phyloP scores from a whole-genome alignment of 805 yeast species.

The Blastobotrys americana region DNA sequence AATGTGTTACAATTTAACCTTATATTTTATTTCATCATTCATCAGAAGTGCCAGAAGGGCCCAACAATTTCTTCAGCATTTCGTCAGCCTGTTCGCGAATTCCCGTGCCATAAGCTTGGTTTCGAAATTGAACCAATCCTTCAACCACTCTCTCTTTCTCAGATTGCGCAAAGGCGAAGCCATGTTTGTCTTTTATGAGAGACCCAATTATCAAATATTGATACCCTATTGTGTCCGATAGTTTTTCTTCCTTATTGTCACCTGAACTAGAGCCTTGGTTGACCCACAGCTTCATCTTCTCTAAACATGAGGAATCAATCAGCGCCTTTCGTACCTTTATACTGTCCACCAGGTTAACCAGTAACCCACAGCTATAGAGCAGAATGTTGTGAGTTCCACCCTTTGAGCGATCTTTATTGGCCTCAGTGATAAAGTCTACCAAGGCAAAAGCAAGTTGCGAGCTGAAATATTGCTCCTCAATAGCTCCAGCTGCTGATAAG shows the following conservation, averaged over 20 bases:
- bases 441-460: not conserved
- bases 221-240: not conserved
- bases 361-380: conserved; percentile 1
- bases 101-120: not conserved
- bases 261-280: no score
- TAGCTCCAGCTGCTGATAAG: not conserved
- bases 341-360: not conserved
- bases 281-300: not conserved
- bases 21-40: no score
- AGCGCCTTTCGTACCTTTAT: not conserved
- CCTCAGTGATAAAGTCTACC: not conserved
- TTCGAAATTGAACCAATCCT: no score
- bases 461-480: not conserved
- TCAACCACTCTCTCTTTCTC: no score
- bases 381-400: not conserved
- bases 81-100: not conserved
- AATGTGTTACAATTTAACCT: no score
- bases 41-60: no score
- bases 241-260: no score
- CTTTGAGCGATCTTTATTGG: not conserved
- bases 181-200: no score
- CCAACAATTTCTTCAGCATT: not conserved
- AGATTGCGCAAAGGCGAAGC: no score
- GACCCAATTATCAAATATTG: not conserved
- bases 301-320: not conserved